Conservation (phyloP, 257 asterid genomes). For the Solanum sitiens region DNA sequence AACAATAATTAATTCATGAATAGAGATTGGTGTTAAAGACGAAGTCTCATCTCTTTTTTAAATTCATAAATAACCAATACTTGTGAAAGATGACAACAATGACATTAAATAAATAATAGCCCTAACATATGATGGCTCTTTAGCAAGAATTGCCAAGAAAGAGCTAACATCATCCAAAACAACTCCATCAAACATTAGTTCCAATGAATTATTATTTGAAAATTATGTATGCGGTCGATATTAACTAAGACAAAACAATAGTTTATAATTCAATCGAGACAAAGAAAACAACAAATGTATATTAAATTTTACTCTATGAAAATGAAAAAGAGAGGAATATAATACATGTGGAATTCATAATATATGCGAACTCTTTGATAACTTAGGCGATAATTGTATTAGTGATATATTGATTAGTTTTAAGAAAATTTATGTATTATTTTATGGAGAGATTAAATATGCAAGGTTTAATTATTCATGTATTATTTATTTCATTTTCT, state of each 20-base stretch:
- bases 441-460: no score
- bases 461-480: background rate
- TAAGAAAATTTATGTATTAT: no score
- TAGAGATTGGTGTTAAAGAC: background rate
- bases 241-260: background rate
- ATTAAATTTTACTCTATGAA: background rate
- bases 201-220: background rate
- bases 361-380: background rate
- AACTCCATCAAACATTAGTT: background rate
- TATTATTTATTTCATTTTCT: no score
- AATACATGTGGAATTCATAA: no score
- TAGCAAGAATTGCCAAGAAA: background rate
- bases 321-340: no score
- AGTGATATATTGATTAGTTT: no score
- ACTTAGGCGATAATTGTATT: no score
- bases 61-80: background rate
- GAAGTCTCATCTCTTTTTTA: background rate
- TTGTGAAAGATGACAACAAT: background rate
- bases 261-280: background rate
- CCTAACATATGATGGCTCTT: background rate
- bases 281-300: background rate
- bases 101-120: background rate
- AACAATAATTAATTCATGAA: background rate
- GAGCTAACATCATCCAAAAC: background rate
- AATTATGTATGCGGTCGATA: background rate